These are phyloP conservation scores for Fusarium mexicanum DNA, from an alignment of 2,329 filamentous ascomycete genomes.

Conservation along the genomic window DNA sequence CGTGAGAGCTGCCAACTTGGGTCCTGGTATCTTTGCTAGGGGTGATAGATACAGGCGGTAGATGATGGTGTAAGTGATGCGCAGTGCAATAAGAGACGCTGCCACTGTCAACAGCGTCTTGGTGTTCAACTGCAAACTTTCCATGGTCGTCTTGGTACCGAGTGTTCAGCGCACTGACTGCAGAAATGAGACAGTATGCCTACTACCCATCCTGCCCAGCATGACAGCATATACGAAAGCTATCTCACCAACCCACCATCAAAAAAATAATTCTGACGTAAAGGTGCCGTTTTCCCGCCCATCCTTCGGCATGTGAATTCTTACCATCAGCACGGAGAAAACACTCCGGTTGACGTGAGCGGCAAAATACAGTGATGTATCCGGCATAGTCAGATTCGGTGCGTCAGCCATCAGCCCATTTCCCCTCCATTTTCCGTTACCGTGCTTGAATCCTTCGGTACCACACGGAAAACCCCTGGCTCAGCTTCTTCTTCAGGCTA, in stretches of 20 bases:
- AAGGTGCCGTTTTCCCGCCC: not conserved
- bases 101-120: not conserved
- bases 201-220: not conserved
- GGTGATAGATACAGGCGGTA: not conserved
- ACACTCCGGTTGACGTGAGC: not conserved
- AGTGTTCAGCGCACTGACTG: accelerated
- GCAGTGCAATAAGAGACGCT: not conserved
- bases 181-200: too few relatives aligned
- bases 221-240: not conserved
- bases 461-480: not conserved
- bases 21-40: not conserved
- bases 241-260: not conserved
- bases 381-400: not conserved
- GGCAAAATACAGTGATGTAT: not conserved
- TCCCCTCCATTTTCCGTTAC: not conserved
- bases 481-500: not conserved
- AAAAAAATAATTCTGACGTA: not conserved
- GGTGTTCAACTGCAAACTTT: not conserved
- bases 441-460: not conserved
- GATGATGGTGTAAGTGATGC: not conserved
- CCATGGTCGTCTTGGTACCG: not conserved
- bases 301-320: not conserved
- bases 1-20: not conserved
- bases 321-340: not conserved
- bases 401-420: not conserved